These are phyloP conservation scores for Lactifluus rugatus DNA, from an alignment of 768 basidiomycete genomes.

Conservation along the genomic window DNA sequence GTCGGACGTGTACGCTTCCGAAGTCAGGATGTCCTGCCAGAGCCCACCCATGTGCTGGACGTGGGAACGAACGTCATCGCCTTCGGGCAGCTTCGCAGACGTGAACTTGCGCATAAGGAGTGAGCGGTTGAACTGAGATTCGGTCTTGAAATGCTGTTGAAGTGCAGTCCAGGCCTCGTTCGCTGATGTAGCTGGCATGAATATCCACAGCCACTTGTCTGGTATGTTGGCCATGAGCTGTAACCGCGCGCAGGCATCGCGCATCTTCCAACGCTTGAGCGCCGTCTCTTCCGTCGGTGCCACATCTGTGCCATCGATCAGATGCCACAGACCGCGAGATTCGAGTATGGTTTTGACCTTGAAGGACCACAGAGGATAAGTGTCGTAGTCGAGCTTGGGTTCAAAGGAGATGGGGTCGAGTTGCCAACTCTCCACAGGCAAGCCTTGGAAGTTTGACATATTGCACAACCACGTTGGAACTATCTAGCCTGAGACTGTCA, in stretches of 20 bases:
- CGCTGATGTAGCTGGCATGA: neutral
- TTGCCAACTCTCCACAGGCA: slow-evolving; percentile 15
- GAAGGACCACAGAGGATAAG: slow-evolving; percentile 10
- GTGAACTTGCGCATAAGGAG: slow-evolving; percentile 10
- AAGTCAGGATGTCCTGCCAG: slow-evolving; percentile 12
- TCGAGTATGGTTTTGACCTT: neutral
- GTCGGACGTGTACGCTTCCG: neutral
- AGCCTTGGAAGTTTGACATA: neutral
- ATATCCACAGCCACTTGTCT: slow-evolving; percentile 10
- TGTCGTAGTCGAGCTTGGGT: slow-evolving; percentile 15
- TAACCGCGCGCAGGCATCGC: slow-evolving; percentile 10
- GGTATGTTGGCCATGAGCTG: slow-evolving; percentile 10
- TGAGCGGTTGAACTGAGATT: slow-evolving; percentile 9
- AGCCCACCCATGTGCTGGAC: slow-evolving; percentile 14
- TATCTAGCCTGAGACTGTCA: neutral
- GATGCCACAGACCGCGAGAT: slow-evolving; percentile 10
- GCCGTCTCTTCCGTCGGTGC: neutral
- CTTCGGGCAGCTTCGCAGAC: neutral
- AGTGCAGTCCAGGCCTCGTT: slow-evolving; percentile 6
- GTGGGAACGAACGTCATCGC: slow-evolving; percentile 10
- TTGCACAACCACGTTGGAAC: neutral
- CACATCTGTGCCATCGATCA: slow-evolving; percentile 10
- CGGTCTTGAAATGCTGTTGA: slow-evolving; percentile 8
- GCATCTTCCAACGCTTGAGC: slow-evolving; percentile 10
- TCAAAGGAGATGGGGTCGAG: slow-evolving; percentile 14